Conservation (phyloP, 2,329 filamentous ascomycete genomes). For the Gnomoniopsis sp. region DNA sequence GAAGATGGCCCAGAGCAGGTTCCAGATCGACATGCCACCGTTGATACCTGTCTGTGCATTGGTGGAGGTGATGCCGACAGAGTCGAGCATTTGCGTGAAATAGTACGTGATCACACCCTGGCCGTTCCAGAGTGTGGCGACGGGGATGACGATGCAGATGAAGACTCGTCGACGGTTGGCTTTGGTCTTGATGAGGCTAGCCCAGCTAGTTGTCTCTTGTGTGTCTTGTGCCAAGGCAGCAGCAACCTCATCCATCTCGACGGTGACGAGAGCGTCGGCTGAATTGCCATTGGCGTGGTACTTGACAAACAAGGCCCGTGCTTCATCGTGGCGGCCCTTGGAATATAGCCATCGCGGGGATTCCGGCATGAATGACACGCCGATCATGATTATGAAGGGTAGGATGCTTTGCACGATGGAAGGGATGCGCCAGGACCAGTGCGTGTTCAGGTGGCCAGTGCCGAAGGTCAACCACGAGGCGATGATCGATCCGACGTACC, state of each 20-base stretch:
- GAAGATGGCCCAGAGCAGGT: neutral
- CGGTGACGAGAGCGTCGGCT: neutral
- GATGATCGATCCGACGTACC: constrained; percentile 6
- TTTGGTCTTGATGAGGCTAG: neutral
- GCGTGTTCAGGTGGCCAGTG: neutral
- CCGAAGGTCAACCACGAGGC: constrained; percentile 6
- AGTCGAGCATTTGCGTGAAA: constrained; percentile 2
- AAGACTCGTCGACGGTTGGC: constrained; percentile 1
- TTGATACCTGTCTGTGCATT: constrained; percentile 25
- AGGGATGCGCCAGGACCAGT: constrained; percentile 4
- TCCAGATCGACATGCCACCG: constrained; percentile 28
- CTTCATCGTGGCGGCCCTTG: neutral
- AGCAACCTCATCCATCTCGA: constrained; percentile 2
- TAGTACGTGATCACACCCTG: constrained; percentile 10
- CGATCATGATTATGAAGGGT: neutral
- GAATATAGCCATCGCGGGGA: constrained; percentile 3
- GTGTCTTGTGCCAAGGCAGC: neutral
- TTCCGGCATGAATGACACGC: neutral
- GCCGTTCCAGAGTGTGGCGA: constrained; percentile 2
- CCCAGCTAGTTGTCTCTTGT: neutral
- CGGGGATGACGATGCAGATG: neutral
- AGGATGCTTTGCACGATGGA: neutral
- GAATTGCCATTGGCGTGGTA: constrained; percentile 9
- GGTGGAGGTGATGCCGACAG: constrained; percentile 2
- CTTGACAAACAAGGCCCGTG: neutral